phyloP scores from a whole-genome alignment of 768 basidiomycete genomes.

The Clitopilus passeckerianus region DNA sequence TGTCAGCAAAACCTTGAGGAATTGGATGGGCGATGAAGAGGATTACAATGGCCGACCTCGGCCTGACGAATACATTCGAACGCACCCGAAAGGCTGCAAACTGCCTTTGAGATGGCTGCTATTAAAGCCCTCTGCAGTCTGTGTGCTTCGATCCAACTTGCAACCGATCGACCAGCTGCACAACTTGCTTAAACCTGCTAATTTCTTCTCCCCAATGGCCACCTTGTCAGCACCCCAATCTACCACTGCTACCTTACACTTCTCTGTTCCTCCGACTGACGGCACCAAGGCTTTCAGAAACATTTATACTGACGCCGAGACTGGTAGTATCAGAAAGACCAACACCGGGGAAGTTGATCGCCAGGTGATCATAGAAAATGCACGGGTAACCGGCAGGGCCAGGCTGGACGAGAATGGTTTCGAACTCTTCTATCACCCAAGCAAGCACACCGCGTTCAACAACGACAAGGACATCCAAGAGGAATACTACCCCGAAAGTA shows the following conservation, averaged over 20 bases:
- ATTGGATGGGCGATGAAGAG: too few relatives aligned
- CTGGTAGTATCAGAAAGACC: conserved; percentile 13
- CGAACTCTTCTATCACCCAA: conserved; percentile 25
- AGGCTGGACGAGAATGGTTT: conserved; percentile 49
- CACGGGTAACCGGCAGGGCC: conserved; percentile 28
- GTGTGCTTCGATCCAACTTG: not conserved
- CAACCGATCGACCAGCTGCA: not conserved
- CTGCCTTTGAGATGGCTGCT: too few relatives aligned
- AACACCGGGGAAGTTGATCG: conserved; percentile 15
- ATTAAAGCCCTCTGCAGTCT: too few relatives aligned
- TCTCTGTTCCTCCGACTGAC: conserved; percentile 14
- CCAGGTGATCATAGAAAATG: conserved; percentile 42
- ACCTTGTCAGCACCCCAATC: not conserved
- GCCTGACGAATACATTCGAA: too few relatives aligned
- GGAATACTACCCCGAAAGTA: conserved; percentile 57
- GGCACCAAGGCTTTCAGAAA: conserved; percentile 19
- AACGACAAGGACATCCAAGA: conserved; percentile 40
- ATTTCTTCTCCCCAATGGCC: not conserved
- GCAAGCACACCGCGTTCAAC: conserved; percentile 39
- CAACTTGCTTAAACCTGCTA: not conserved
- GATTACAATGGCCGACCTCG: too few relatives aligned
- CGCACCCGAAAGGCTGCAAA: too few relatives aligned
- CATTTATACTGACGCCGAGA: conserved; percentile 17
- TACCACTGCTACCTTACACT: not conserved
- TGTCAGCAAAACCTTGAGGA: too few relatives aligned